Conservation (phyloP, 2,329 filamentous ascomycete species). For the Diaporthe helianthi region DNA sequence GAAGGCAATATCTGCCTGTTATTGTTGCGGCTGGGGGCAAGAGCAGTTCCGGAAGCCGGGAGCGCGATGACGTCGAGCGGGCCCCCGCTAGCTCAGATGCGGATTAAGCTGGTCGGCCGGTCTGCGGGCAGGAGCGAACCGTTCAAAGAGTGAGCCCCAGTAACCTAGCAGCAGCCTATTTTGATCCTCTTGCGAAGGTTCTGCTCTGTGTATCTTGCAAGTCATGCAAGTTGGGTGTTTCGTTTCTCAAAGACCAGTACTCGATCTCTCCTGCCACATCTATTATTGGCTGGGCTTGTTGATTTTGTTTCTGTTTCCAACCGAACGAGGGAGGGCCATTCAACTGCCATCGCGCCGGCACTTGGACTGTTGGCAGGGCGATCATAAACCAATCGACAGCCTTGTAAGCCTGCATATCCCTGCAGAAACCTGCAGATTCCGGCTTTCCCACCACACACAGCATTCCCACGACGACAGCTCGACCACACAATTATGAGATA, state of each 20-base stretch:
- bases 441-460: background rate
- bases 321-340: background rate
- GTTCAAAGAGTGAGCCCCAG: background rate
- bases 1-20: conserved; percentile 6
- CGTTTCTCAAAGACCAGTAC: background rate
- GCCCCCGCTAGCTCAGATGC: background rate
- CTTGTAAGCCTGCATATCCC: conserved; percentile 18
- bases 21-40: conserved; percentile 1
- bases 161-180: background rate
- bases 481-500: background rate
- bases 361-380: conserved; percentile 23
- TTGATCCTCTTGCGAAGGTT: background rate
- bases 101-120: conserved; percentile 5
- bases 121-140: background rate
- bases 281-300: conserved; percentile 14
- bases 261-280: background rate
- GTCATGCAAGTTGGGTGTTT: background rate
- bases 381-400: conserved; percentile 25
- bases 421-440: background rate
- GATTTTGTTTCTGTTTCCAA: conserved; percentile 20
- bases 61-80: conserved; percentile 12
- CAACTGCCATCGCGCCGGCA: conserved; percentile 18
- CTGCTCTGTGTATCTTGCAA: background rate
- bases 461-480: background rate
- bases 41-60: background rate